Evolutionary conservation across 441 rosid species (phyloP).

Genomic region (Euphorbia celastroides): DNA sequence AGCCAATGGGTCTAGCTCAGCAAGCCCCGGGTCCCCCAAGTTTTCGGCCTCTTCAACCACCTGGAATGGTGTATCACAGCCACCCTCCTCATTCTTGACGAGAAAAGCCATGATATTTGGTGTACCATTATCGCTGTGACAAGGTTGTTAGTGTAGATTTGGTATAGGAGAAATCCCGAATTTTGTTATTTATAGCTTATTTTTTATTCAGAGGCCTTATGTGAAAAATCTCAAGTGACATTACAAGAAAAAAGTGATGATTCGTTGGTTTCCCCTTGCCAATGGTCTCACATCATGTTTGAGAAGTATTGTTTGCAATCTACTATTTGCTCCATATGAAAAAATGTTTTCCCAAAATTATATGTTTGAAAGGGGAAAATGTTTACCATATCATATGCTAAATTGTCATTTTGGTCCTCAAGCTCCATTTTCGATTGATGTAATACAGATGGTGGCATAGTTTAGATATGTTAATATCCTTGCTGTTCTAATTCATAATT

Average conservation of each 20-base stretch:
- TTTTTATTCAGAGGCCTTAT: too few species aligned
- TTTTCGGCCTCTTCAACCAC: slow-evolving; percentile 68
- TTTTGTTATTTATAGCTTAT: slow-evolving; percentile 16
- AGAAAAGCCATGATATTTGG: neutral
- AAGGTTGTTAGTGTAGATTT: slow-evolving; percentile 7
- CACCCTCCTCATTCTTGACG: slow-evolving; percentile 56
- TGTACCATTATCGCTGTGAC: neutral
- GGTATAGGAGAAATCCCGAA: slow-evolving; percentile 17
- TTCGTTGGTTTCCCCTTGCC: neutral
- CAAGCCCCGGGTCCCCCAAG: slow-evolving; percentile 42
- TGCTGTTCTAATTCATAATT: too few species aligned
- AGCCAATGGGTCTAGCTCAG: slow-evolving; percentile 27
- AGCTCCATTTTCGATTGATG: too few species aligned
- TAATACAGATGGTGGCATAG: too few species aligned
- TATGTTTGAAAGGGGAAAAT: too few species aligned
- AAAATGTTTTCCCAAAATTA: too few species aligned
- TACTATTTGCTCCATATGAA: too few species aligned
- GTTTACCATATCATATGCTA: too few species aligned
- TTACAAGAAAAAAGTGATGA: neutral
- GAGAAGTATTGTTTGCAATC: too few species aligned
- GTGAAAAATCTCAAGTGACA: slow-evolving; percentile 4
- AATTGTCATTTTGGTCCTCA: too few species aligned
- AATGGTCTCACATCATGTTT: neutral
- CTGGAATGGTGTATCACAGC: slow-evolving; percentile 60
- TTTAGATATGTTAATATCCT: too few species aligned